Evolutionary conservation across 768 basidiomycete species (phyloP), one percentile per base, ranked within the genome.

Genomic region (Boletus pseudo-olivaceus): DNA sequence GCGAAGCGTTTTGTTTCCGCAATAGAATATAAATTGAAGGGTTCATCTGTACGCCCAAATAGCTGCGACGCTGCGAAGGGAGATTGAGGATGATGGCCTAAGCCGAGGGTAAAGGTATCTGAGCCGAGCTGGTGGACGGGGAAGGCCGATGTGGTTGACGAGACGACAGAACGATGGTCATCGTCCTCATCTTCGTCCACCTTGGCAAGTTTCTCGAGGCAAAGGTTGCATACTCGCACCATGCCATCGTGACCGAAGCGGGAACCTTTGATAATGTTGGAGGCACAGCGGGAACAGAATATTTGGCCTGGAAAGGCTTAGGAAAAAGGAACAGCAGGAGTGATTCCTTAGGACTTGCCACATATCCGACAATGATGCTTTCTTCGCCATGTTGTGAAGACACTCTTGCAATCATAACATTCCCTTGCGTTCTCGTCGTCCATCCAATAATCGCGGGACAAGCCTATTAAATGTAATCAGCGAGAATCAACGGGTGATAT

Each of bases 361-460:
- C 97, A 98, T 70, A 98, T 93, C 12, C 97, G 84, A 73, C 97
- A 99, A 67, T 99, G 97, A 64, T 99, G 97, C 70, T 95, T 97
- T 58, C 97, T 76, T 49, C 95, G 75, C 92, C 93, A 98, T 2
- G 94, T 82, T 0, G 93, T 92, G 73, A 99, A 99, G 46, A 90
- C 78, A 59, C 90, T 91, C 70, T 93, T 92, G 75, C 94, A 97
- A 70, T 95, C 94, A 67, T 93, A 96, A 65, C 94, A 96, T 64
- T 97, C 93, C 67, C 89, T 97, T 63, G 91, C 92, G 51, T 90
- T 88, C 64, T 93, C 93, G 65, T 98, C 95, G 56, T 93, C 91
- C 94, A 98, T 98, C 97, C 97, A 99, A 67, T 98, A 98, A 65
- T 97, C 92, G 58, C 87, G 84, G 23, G 91, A 92, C 19, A 96